These are phyloP conservation scores for Vaccinium darrowii DNA, from an alignment of 148 eudicot genomes.

Conservation along the genomic window DNA sequence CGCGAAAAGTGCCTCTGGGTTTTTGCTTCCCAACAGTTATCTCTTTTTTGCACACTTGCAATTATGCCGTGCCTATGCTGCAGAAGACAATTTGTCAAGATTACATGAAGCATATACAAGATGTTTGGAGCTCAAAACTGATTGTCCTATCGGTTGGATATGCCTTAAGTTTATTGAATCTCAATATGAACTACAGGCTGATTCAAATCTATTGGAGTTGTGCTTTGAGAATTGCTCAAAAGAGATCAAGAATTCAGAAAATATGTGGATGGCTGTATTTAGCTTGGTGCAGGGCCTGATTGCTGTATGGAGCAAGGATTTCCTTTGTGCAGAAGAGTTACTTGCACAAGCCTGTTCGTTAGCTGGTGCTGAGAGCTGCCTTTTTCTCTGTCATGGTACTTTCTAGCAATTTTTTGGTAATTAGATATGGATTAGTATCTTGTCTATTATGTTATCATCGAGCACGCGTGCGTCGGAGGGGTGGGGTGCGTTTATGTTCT, in stretches of 20 bases:
- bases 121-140: slow-evolving; percentile 75
- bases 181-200: slow-evolving; percentile 48
- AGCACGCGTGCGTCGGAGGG: not conserved
- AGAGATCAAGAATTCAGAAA: slow-evolving; percentile 44
- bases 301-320: slow-evolving; percentile 47
- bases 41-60: slow-evolving; percentile 83
- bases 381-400: slow-evolving; percentile 76
- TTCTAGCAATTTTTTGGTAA: slow-evolving; percentile 13
- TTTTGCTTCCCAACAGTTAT: slow-evolving; percentile 48
- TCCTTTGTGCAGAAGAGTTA: slow-evolving; percentile 61
- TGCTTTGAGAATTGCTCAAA: slow-evolving; percentile 58
- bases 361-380: slow-evolving; percentile 59
- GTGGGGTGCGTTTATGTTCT: not conserved
- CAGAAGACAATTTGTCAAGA: slow-evolving; percentile 35
- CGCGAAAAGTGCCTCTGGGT: slow-evolving; percentile 61
- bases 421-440: not conserved
- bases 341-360: slow-evolving; percentile 74
- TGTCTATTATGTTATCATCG: not conserved
- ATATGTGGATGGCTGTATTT: slow-evolving; percentile 71
- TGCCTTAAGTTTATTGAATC: slow-evolving; percentile 67
- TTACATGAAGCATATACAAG: slow-evolving; percentile 48
- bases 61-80: slow-evolving; percentile 81
- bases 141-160: slow-evolving; percentile 79
- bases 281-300: slow-evolving; percentile 65
- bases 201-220: slow-evolving; percentile 33